Evolutionary conservation across 2,329 filamentous ascomycete genomes (phyloP).

Genomic region (Aspergillus viridinutans): DNA sequence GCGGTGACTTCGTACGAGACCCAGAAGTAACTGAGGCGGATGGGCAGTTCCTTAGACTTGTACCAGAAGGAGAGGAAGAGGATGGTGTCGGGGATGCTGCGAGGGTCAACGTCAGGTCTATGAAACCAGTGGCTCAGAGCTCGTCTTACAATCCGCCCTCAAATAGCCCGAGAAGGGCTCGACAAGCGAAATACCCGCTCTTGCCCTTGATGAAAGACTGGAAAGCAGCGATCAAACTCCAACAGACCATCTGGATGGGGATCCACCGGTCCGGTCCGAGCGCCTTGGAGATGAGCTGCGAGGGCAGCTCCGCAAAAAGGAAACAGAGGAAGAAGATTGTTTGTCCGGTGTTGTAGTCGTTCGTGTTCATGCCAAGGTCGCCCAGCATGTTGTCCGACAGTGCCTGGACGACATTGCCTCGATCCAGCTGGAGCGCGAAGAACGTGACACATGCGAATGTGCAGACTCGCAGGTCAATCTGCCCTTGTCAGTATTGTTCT

Average conservation of each 20-base stretch:
- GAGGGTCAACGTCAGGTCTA: conserved; percentile 2
- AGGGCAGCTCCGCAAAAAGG: conserved; percentile 54
- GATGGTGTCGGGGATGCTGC: conserved; percentile 41
- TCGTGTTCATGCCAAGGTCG: conserved; percentile 46
- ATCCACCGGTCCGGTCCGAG: conserved; percentile 59
- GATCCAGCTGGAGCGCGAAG: conserved; percentile 60
- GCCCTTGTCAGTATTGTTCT: background rate
- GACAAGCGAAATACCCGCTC: conserved; percentile 39
- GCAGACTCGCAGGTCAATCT: conserved; percentile 42
- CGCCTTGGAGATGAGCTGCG: conserved; percentile 58
- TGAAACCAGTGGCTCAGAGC: conserved; percentile 21
- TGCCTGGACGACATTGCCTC: conserved; percentile 60
- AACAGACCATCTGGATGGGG: conserved; percentile 54
- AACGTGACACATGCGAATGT: conserved; percentile 55
- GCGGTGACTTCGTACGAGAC: conserved; percentile 52
- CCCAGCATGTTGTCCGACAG: conserved; percentile 58
- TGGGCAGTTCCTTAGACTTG: conserved; percentile 64
- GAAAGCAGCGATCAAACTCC: conserved; percentile 51
- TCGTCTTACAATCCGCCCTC: conserved; percentile 57
- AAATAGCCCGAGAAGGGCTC: conserved; percentile 47
- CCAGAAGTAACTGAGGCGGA: conserved; percentile 68
- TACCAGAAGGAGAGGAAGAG: conserved; percentile 71
- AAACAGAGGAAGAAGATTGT: conserved; percentile 37
- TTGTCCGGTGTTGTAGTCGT: conserved; percentile 44
- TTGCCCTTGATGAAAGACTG: conserved; percentile 50